phyloP scores from a whole-genome alignment of 1,284 basidiomycete genomes.

The Ustilago loliicola region DNA sequence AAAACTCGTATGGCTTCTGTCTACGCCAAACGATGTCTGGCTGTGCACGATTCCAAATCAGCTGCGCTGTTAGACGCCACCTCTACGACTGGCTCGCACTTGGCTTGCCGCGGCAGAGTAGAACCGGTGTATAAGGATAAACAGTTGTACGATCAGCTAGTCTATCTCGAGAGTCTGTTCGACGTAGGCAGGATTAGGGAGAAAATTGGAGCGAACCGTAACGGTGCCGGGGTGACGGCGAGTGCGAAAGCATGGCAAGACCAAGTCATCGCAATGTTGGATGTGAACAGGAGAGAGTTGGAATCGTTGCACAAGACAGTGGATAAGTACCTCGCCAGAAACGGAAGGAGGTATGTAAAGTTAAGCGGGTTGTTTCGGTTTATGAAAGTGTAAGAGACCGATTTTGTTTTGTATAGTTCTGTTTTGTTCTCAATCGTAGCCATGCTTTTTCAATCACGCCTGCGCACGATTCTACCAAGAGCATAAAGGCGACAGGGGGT shows the following conservation, averaged over 20 bases:
- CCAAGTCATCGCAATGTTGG: constrained; percentile 42
- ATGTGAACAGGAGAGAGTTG: constrained; percentile 41
- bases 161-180: constrained; percentile 64
- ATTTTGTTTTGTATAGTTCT: constrained; percentile 1
- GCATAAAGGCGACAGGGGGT: too few species aligned
- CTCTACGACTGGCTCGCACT: constrained; percentile 6
- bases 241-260: constrained; percentile 37
- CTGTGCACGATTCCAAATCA: constrained; percentile 42
- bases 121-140: constrained; percentile 61
- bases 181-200: constrained; percentile 44
- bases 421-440: neutral
- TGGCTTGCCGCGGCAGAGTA: constrained; percentile 56
- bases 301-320: constrained; percentile 44
- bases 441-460: too few species aligned
- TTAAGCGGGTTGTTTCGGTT: constrained; percentile 63
- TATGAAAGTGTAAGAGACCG: constrained; percentile 53
- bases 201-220: too few species aligned
- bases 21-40: constrained; percentile 77
- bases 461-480: too few species aligned
- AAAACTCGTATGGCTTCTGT: constrained; percentile 92
- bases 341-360: constrained; percentile 65
- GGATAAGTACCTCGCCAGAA: constrained; percentile 61
- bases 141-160: constrained; percentile 66
- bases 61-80: constrained; percentile 30
- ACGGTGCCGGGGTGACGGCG: neutral